Evolutionary conservation across 2,329 filamentous ascomycete species (phyloP).

Genomic region (Penicillium expansum): DNA sequence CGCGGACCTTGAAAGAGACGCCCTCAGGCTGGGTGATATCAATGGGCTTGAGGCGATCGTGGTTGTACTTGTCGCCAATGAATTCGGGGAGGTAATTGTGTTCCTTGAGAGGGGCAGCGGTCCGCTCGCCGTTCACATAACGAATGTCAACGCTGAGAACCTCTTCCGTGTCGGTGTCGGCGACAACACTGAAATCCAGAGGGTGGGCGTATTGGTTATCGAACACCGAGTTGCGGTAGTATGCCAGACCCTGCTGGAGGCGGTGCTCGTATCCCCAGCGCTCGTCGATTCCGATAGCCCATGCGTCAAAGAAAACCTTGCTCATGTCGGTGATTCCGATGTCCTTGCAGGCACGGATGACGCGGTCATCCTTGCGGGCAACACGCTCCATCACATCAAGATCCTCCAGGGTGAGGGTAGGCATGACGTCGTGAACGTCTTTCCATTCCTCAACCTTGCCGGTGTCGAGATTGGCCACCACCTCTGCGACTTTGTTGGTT

Average conservation of each 20-base stretch:
- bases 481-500: slow-evolving; percentile 27
- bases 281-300: slow-evolving; percentile 39
- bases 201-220: slow-evolving; percentile 36
- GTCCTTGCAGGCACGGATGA: slow-evolving; percentile 34
- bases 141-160: slow-evolving; percentile 30
- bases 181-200: slow-evolving; percentile 28
- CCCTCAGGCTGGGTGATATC: slow-evolving; percentile 31
- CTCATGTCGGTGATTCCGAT: slow-evolving; percentile 39
- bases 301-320: slow-evolving; percentile 36
- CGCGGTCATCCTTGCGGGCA: slow-evolving; percentile 30
- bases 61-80: slow-evolving; percentile 25
- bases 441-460: slow-evolving; percentile 30
- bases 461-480: slow-evolving; percentile 28
- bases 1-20: slow-evolving; percentile 30
- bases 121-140: slow-evolving; percentile 27
- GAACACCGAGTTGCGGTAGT: slow-evolving; percentile 30
- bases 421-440: slow-evolving; percentile 46
- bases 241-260: slow-evolving; percentile 35
- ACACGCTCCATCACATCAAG: slow-evolving; percentile 37
- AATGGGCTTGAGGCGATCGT: slow-evolving; percentile 28
- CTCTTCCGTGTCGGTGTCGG: slow-evolving; percentile 30
- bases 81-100: slow-evolving; percentile 32
- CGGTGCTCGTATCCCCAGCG: slow-evolving; percentile 36
- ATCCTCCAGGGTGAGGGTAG: slow-evolving; percentile 42
- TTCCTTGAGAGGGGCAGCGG: slow-evolving; percentile 21